phyloP scores from a whole-genome alignment of 2,329 filamentous ascomycete species.

The Pyrenophora tritici-repentis region DNA sequence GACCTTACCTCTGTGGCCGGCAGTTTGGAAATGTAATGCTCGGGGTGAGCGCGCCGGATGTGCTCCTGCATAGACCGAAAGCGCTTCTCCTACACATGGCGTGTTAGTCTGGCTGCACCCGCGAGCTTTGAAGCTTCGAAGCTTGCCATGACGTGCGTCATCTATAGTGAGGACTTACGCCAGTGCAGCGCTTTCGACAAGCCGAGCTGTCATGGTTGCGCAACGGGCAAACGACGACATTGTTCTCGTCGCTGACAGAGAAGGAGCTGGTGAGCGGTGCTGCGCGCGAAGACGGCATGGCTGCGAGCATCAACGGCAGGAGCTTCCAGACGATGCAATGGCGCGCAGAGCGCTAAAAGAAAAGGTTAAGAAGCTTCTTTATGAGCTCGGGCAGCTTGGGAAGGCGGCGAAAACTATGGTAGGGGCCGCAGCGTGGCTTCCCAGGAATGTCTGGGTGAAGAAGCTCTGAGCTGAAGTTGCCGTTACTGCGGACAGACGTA shows the following conservation, averaged over 20 bases:
- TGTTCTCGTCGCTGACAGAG: slow-evolving; percentile 87
- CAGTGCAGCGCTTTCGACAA: slow-evolving; percentile 96
- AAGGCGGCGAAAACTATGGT: background rate
- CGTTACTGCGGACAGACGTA: slow-evolving; percentile 15
- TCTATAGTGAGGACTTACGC: slow-evolving; percentile 70
- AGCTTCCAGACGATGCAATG: slow-evolving; percentile 13
- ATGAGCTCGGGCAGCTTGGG: slow-evolving; percentile 9
- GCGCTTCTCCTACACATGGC: slow-evolving; percentile 74
- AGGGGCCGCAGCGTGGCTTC: slow-evolving; percentile 5
- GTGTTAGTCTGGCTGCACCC: slow-evolving; percentile 28
- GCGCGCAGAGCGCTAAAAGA: slow-evolving; percentile 7
- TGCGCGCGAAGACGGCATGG: slow-evolving; percentile 82
- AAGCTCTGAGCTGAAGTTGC: slow-evolving; percentile 13
- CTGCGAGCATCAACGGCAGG: slow-evolving; percentile 50
- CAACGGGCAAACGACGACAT: slow-evolving; percentile 95
- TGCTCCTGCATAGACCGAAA: slow-evolving; percentile 99
- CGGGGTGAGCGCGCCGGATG: slow-evolving; percentile 93
- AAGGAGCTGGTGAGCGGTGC: slow-evolving; percentile 86
- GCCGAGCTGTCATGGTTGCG: slow-evolving; percentile 94
- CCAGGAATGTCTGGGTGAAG: background rate
- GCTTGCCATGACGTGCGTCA: slow-evolving; percentile 10
- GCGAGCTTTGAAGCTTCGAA: slow-evolving; percentile 5
- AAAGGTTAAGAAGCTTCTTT: background rate
- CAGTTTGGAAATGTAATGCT: slow-evolving; percentile 96
- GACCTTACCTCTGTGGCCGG: slow-evolving; percentile 75